Evolutionary conservation across 306 rosid species (phyloP).

Genomic region (Potentilla sterilis): DNA sequence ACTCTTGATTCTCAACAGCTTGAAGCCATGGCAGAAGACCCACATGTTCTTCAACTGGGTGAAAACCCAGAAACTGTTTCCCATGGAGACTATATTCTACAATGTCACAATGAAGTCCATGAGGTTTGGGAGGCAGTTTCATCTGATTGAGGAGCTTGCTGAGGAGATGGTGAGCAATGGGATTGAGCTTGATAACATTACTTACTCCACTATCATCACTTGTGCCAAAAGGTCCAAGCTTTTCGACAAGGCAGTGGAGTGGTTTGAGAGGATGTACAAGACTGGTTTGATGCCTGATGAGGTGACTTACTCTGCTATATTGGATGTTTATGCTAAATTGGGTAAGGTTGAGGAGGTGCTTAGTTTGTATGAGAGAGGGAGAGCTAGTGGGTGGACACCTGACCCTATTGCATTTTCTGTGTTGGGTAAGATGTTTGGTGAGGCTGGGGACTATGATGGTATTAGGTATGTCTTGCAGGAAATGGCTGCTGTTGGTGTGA

Average conservation of each 20-base stretch:
- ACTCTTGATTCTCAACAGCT: slow-evolving; percentile 70
- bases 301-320: slow-evolving; percentile 85
- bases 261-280: slow-evolving; percentile 96
- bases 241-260: slow-evolving; percentile 74
- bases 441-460: slow-evolving; percentile 91
- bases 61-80: slow-evolving; percentile 57
- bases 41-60: slow-evolving; percentile 70
- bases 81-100: slow-evolving; percentile 89
- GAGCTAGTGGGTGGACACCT: slow-evolving; percentile 95
- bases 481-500: slow-evolving; percentile 72
- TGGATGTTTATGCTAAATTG: slow-evolving; percentile 84
- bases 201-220: slow-evolving; percentile 80
- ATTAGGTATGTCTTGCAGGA: slow-evolving; percentile 81
- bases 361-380: slow-evolving; percentile 79
- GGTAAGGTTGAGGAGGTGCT: slow-evolving; percentile 85
- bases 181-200: slow-evolving; percentile 69
- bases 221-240: slow-evolving; percentile 72
- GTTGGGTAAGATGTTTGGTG: slow-evolving; percentile 94
- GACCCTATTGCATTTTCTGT: slow-evolving; percentile 73
- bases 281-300: slow-evolving; percentile 95
- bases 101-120: slow-evolving; percentile 94
- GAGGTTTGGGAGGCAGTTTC: slow-evolving; percentile 88
- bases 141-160: slow-evolving; percentile 76
- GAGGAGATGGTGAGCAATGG: slow-evolving; percentile 67
- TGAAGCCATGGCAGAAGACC: slow-evolving; percentile 88